Evolutionary conservation across 1,284 basidiomycete species (phyloP), one percentile per base, ranked within the genome.

Genomic region (Irpex sp.): DNA sequence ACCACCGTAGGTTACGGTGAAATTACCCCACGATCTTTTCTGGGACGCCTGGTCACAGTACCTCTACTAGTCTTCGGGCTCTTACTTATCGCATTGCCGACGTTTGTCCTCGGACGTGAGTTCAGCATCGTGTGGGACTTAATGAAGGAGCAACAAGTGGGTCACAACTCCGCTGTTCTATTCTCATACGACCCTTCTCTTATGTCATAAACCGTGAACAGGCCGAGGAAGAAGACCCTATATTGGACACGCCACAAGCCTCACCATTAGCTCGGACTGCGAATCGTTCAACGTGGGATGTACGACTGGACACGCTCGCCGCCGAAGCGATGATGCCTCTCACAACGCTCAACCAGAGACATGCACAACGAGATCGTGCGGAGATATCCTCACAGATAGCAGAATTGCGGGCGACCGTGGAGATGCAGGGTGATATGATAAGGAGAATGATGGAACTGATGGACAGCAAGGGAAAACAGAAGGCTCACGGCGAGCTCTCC

Each of bases 1-100:
- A 92, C 90, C 1, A 93, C 91, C 0, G 91, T 93, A 2, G 90
- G 90, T n/a, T 92, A 93, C 68, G 93, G 93, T 57, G 93, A 95
- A 74, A 92, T 94, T 58, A 93, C 90, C 0, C 93, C 93, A 0
- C 84, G 90, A 15, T 92, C 91, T 0, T 89, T 91, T 71, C 80
- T 95, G 8, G 93, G 94, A 1, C 87, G 92, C 5, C 78, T 95
- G 43, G 79, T 95, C 66, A 94, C 93, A 0, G 79, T 95, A 0
- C 94, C 94, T 0, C 81, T 96, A 19, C 85, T 96, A 54, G 83
- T 93, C 21, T 95, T 93, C 70, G 94, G 94, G 1, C 79, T 95
- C 6, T 80, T 96, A 0, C 81, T 95, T 50, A 94, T 95, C 70
- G 94, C 94, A 0, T 80, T 95, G 1, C 93, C 93, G 4, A 91